Conservation (phyloP, 1,284 basidiomycete genomes). For the Coniophora puteana region DNA sequence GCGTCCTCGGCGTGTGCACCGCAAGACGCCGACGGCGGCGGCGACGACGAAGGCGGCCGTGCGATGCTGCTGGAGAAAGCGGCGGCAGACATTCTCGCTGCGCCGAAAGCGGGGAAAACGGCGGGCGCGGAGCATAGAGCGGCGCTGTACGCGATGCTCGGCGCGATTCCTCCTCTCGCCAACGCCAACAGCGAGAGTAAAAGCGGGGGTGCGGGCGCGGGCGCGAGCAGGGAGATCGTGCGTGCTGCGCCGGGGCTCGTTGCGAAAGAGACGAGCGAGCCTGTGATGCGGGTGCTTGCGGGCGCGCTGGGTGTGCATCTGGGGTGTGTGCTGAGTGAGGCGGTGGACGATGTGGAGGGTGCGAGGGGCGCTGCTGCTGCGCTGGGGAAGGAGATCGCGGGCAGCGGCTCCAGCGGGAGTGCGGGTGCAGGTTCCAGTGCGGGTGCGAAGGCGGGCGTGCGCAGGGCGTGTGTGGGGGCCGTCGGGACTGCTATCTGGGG, state of each 20-base stretch:
- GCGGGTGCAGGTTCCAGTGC: constrained; percentile 22
- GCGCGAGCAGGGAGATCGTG: constrained; percentile 51
- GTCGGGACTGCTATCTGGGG: constrained; percentile 50
- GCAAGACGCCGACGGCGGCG: constrained; percentile 30
- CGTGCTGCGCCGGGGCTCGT: constrained; percentile 58
- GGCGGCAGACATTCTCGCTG: constrained; percentile 61
- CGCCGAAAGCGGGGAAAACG: constrained; percentile 82
- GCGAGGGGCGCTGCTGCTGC: constrained; percentile 41
- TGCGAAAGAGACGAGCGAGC: constrained; percentile 77
- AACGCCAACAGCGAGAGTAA: constrained; percentile 46
- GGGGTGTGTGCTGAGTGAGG: constrained; percentile 42
- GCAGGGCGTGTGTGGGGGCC: constrained; percentile 48
- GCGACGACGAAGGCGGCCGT: no score
- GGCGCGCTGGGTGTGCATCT: constrained; percentile 60
- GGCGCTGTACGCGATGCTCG: constrained; percentile 76
- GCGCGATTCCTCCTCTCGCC: constrained; percentile 47
- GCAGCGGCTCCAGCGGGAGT: constrained; percentile 34
- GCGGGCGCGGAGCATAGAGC: constrained; percentile 84
- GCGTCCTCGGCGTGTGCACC: constrained; percentile 30
- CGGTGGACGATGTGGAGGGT: constrained; percentile 30
- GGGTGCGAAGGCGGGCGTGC: constrained; percentile 44
- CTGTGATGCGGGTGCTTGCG: constrained; percentile 52
- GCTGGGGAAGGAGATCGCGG: constrained; percentile 69
- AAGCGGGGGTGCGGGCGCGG: no score
- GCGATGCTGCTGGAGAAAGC: constrained; percentile 40